Evolutionary conservation across 345 rosid genomes (phyloP).

Genomic region (Brassica incana): DNA sequence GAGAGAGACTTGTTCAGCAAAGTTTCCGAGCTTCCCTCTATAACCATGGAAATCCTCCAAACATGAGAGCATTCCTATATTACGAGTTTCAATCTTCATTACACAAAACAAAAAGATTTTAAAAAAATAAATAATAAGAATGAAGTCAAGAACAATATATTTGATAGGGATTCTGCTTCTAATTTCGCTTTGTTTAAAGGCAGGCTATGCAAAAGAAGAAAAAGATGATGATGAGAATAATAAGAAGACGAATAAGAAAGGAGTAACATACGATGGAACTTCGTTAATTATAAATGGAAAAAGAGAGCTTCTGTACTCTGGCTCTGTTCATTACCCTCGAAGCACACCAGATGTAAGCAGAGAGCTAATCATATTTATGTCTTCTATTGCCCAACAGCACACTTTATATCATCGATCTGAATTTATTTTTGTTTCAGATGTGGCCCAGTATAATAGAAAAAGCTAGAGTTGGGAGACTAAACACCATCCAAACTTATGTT

Average conservation of each 20-base stretch:
- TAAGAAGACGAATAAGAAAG: constrained; percentile 17
- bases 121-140: neutral
- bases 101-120: neutral
- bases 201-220: constrained; percentile 2
- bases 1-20: constrained; percentile 13
- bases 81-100: constrained; percentile 11
- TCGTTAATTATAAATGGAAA: constrained; percentile 41
- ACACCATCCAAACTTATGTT: constrained; percentile 66
- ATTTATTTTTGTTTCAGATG: constrained; percentile 29
- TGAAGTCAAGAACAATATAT: constrained; percentile 31
- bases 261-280: constrained; percentile 42
- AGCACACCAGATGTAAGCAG: constrained; percentile 43
- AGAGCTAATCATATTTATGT: neutral
- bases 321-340: constrained; percentile 47
- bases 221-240: neutral
- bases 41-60: constrained; percentile 19
- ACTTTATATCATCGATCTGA: neutral
- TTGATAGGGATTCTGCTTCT: constrained; percentile 28
- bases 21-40: constrained; percentile 34
- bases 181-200: constrained; percentile 6
- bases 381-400: neutral
- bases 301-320: constrained; percentile 41
- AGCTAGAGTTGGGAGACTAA: constrained; percentile 58
- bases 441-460: constrained; percentile 42
- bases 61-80: neutral